Evolutionary conservation across 78 protist genomes (phyloP).

Genomic region (Dictyostelium discoideum): DNA sequence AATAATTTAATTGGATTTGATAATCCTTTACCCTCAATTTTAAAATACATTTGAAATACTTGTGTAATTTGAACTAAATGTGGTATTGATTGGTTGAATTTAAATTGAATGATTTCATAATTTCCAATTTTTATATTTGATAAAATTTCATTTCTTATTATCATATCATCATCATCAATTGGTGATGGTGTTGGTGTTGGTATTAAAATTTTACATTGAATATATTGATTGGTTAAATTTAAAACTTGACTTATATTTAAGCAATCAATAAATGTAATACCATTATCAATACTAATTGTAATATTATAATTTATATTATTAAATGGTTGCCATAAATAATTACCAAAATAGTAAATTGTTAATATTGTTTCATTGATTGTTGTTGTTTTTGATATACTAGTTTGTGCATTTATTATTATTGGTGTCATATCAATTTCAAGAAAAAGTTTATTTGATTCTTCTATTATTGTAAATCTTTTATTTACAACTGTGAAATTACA

Average conservation of each 20-base stretch:
- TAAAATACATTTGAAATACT: not conserved
- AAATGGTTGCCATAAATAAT: not conserved
- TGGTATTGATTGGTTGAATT: not conserved
- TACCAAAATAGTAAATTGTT: not conserved
- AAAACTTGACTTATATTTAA: not conserved
- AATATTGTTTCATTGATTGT: not conserved
- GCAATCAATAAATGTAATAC: not conserved
- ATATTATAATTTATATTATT: not conserved
- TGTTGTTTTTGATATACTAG: not conserved
- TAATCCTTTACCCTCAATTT: not conserved
- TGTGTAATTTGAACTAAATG: not conserved
- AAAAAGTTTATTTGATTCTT: not conserved
- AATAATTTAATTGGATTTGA: not conserved
- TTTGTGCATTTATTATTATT: not conserved
- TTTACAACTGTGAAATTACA: not conserved
- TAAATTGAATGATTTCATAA: not conserved
- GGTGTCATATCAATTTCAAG: slow-evolving; percentile 4
- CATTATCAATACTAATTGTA: not conserved
- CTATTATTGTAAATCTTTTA: not conserved
- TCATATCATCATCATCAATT: not conserved
- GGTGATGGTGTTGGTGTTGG: not conserved
- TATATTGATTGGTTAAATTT: not conserved
- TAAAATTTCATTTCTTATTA: not conserved
- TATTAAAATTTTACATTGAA: not conserved
- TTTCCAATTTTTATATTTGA: not conserved